Evolutionary conservation across 305 asterid species (phyloP), one percentile per base, ranked within the genome.

Genomic region (Plantago coronopus): DNA sequence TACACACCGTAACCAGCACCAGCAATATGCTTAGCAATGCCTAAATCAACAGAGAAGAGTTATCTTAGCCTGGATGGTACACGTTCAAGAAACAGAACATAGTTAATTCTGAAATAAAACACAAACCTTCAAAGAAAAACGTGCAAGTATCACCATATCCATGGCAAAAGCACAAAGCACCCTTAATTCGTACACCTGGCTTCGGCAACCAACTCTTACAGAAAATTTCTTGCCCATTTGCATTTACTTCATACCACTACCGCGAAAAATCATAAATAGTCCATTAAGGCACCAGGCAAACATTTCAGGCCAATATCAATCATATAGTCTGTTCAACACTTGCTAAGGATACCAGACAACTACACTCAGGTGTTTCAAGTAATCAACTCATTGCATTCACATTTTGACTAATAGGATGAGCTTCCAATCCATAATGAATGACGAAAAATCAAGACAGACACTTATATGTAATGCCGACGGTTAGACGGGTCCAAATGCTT

Each of bases 141-240:
- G 98, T 91, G 84, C 98, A 91, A 54, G 98, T 91, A 69, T 91
- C 98, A 22, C 98, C 98, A 65, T 91, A 91, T 71, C 96, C 98
- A 62, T 91, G 98, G 68, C 95, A 88, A 74, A 91, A 91, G 61
- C 88, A 88, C 72, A 91, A 68, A 15, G 93, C 87, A 17, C 95
- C 95, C 78, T 91, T 88, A 72, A 91, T 88, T 70, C 84, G 77
- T 21, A 81, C 77, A 6, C 96, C 95, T 2, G 95, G 95, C 79
- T 77, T 82, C 10, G 98, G 98, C 81, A 91, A 74, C 98, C 96
- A 91, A 73, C 95, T 83, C 64, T 86, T 91, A 66, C 98, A 88
- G 81, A 91, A 91, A 57, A 88, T 79, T 59, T 88, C 96, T 79
- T 84, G 93, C 16, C 96, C 90, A n/a, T 77, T 76, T 1, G 89